Evolutionary conservation across 83 land plant species (phyloP).

Genomic region (Picea abies): DNA sequence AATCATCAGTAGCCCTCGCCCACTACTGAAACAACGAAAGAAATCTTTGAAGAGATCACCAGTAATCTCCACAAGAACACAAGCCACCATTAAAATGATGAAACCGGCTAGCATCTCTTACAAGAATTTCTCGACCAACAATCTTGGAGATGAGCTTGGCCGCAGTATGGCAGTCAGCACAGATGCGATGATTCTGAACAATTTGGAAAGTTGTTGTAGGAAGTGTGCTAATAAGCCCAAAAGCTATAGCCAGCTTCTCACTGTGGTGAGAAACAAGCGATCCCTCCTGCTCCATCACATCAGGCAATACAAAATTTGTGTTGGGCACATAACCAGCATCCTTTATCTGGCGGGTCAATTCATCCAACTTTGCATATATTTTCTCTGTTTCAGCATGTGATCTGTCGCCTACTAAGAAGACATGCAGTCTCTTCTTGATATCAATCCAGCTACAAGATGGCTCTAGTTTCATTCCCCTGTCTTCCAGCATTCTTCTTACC

Average conservation of each 20-base stretch:
- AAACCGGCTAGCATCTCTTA: not conserved
- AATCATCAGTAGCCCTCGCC: no score
- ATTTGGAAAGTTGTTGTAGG: not conserved
- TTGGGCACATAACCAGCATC: not conserved
- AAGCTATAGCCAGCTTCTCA: not conserved
- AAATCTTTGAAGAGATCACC: no score
- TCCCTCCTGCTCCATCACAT: no score
- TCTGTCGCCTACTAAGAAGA: slow-evolving; percentile 15
- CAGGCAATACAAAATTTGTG: no score
- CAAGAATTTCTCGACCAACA: not conserved
- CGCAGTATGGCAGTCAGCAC: not conserved
- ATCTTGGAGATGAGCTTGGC: not conserved
- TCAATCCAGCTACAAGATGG: slow-evolving; percentile 18
- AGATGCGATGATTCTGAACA: not conserved
- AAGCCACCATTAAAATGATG: no score
- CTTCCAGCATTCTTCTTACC: slow-evolving; percentile 19
- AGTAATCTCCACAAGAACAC: no score
- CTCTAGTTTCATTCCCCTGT: slow-evolving; percentile 7
- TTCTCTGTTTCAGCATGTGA: not conserved
- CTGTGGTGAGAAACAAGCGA: not conserved
- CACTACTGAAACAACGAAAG: no score
- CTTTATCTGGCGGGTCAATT: slow-evolving; percentile 10
- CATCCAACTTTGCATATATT: slow-evolving; percentile 9
- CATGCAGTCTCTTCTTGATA: slow-evolving; percentile 9
- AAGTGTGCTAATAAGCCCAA: slow-evolving; percentile 2